A percentile compares a stretch with the other conserved stretches of the same genome.
Evolutionary conservation across 495 filamentous ascomycete genomes (phyloP).

Genomic region (Annulohypoxylon nitens): DNA sequence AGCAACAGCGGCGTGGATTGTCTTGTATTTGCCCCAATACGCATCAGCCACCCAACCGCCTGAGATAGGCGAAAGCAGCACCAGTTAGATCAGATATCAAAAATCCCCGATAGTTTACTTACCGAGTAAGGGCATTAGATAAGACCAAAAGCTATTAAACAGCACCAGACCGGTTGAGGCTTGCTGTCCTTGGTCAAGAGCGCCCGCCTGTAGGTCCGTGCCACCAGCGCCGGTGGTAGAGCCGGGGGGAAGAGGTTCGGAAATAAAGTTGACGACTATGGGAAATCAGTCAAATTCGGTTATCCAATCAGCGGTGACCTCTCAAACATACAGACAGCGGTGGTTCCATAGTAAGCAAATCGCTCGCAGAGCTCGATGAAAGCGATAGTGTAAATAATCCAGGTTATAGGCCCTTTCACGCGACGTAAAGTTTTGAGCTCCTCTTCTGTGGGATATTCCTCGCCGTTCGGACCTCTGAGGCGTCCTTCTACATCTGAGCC

Average conservation of each 20-base stretch:
- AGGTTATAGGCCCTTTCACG: conserved; percentile 74
- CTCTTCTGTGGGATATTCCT: conserved; percentile 67
- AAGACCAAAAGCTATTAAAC: conserved; percentile 83
- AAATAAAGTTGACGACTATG: conserved; percentile 73
- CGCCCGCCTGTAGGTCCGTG: conserved; percentile 69
- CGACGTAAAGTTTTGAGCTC: conserved; percentile 73
- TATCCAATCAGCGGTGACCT: not conserved
- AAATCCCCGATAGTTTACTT: conserved; percentile 1
- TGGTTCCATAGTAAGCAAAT: conserved; percentile 84
- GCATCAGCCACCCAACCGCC: conserved; percentile 79
- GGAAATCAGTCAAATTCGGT: conserved; percentile 22
- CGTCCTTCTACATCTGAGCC: conserved; percentile 39
- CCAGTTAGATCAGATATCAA: not conserved
- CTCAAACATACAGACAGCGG: conserved; percentile 69
- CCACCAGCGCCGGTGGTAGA: conserved; percentile 71
- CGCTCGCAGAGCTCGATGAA: conserved; percentile 84
- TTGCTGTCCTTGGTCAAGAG: conserved; percentile 74
- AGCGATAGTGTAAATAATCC: conserved; percentile 74
- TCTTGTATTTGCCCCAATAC: conserved; percentile 77
- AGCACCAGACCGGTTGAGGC: conserved; percentile 73
- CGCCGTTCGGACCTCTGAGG: conserved; percentile 48
- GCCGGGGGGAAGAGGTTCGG: conserved; percentile 69
- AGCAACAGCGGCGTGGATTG: conserved; percentile 69
- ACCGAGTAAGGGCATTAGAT: conserved; percentile 74
- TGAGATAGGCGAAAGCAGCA: conserved; percentile 42